A percentile compares a stretch with the other conserved stretches of the same genome.
These are phyloP conservation scores for Dicorynia guianensis DNA, from an alignment of 306 rosid genomes.

Conservation along the genomic window DNA sequence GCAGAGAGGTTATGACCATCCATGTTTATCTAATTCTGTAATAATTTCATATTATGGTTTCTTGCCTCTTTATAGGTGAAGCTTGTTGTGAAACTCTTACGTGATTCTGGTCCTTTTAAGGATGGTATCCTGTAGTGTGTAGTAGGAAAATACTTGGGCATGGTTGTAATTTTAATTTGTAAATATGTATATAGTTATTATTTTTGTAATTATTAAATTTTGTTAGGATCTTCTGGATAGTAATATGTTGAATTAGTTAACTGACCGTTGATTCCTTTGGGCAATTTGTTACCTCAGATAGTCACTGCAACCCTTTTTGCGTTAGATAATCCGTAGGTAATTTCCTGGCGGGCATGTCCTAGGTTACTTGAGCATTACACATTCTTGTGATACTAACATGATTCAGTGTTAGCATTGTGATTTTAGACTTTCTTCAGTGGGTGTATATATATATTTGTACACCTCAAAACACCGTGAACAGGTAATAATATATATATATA, in stretches of 20 bases:
- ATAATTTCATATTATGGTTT: constrained; percentile 1
- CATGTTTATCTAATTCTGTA: not conserved
- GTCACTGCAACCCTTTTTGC: not conserved
- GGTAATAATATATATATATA: no score
- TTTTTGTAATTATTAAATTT: constrained; percentile 18
- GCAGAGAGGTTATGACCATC: not conserved
- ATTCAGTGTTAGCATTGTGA: not conserved
- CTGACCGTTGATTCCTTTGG: not conserved
- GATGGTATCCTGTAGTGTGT: constrained; percentile 54
- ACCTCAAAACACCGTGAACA: no score
- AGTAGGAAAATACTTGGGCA: constrained; percentile 15
- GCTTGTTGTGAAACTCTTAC: constrained; percentile 72
- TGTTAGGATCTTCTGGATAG: constrained; percentile 18
- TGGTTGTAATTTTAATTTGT: constrained; percentile 18
- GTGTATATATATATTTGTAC: no score
- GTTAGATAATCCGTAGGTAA: no score
- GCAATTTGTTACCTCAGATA: not conserved
- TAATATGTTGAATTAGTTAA: not conserved
- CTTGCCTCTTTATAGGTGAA: constrained; percentile 61
- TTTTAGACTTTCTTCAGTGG: no score
- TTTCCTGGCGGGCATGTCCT: not conserved
- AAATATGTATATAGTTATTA: constrained; percentile 17
- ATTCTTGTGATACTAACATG: not conserved
- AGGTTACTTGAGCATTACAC: not conserved
- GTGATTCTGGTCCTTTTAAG: constrained; percentile 88